Evolutionary conservation across 73 alveolate species (phyloP).

Genomic region (Vitrella brassicaformis): DNA sequence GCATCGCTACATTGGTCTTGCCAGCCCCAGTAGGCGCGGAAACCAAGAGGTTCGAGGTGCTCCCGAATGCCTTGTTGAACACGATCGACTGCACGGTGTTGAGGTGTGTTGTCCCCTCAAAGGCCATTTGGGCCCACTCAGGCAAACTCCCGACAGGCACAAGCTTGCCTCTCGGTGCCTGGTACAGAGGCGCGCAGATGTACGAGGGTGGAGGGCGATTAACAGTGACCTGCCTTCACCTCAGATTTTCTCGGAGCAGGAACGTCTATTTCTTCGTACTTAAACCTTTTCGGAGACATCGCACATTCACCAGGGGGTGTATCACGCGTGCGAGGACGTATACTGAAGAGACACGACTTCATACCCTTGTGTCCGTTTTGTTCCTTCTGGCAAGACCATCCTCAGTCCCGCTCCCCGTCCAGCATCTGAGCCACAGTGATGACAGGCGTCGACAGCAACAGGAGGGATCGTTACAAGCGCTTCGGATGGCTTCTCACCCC

Average conservation of each 20-base stretch:
- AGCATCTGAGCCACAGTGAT: too few species aligned
- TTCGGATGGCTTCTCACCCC: too few species aligned
- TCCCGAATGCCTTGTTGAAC: constrained; percentile 54
- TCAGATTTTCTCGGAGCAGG: background rate
- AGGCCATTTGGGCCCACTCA: constrained; percentile 67
- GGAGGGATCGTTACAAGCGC: too few species aligned
- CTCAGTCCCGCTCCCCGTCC: constrained; percentile 8
- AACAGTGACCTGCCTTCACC: background rate
- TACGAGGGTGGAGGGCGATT: too few species aligned
- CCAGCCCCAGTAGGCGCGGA: constrained; percentile 97
- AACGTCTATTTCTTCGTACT: too few species aligned
- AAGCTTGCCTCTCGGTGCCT: too few species aligned
- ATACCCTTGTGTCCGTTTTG: constrained; percentile 10
- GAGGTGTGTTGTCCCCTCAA: constrained; percentile 37
- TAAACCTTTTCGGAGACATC: too few species aligned
- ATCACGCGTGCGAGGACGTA: too few species aligned
- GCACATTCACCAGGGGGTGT: too few species aligned
- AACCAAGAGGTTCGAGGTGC: constrained; percentile 62
- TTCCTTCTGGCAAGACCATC: constrained; percentile 27
- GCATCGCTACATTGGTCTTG: constrained; percentile 84
- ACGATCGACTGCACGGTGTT: constrained; percentile 46
- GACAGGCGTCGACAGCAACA: too few species aligned
- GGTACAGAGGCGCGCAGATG: too few species aligned
- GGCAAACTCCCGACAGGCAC: constrained; percentile 39
- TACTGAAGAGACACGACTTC: too few species aligned